Evolutionary conservation across 257 asterid genomes (phyloP).

Genomic region (Lycium ferocissimum): DNA sequence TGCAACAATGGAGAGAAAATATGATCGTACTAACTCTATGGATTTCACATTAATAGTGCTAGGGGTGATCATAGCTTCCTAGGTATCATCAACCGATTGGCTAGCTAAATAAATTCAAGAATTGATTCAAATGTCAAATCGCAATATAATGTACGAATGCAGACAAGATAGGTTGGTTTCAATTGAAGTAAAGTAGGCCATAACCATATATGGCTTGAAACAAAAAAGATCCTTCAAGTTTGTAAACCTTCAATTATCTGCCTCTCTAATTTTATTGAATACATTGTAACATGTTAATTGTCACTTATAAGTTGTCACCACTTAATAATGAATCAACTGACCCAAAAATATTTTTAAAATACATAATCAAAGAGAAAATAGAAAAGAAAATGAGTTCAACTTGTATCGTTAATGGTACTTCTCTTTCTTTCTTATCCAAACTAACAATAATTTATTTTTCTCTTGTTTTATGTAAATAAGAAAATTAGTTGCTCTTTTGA

Average conservation of each 20-base stretch:
- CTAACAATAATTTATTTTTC: not conserved
- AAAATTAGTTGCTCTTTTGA: not conserved
- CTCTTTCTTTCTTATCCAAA: not conserved
- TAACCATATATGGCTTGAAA: not conserved
- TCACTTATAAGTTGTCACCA: not conserved
- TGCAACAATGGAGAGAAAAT: too few species aligned
- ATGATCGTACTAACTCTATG: too few species aligned
- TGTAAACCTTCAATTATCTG: not conserved
- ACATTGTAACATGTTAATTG: constrained; percentile 11
- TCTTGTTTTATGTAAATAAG: too few species aligned
- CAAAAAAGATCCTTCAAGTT: not conserved
- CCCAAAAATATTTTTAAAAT: not conserved
- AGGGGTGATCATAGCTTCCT: constrained; percentile 12
- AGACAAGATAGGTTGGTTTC: constrained; percentile 9
- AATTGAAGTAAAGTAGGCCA: not conserved
- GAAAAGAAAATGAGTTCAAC: not conserved
- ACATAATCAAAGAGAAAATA: not conserved
- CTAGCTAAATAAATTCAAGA: not conserved
- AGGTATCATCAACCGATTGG: not conserved
- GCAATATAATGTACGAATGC: not conserved
- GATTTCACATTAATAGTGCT: not conserved
- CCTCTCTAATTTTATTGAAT: not conserved
- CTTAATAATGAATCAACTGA: not conserved
- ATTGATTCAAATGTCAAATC: not conserved
- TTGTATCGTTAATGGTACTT: not conserved